Evolutionary conservation across 768 basidiomycete genomes (phyloP), one percentile per base, ranked within the genome.

Genomic region (Kwoniella europaea): DNA sequence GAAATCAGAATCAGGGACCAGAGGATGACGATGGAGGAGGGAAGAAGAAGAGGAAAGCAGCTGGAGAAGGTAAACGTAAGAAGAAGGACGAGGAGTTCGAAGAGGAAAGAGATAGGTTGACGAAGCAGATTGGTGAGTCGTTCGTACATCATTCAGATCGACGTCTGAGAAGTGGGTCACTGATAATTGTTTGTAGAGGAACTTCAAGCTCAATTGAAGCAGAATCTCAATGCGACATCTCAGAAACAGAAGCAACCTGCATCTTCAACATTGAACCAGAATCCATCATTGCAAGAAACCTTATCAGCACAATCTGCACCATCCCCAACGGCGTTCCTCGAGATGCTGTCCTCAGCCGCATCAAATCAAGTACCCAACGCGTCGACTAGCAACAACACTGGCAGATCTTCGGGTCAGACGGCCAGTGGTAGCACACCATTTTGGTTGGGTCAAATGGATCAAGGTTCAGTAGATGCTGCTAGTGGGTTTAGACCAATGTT

Each of bases 291-390:
- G 29, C 65, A 63, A 44, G 61, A 44, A 24, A 53, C 54, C 16
- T 53, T 59, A 12, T 71, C 46, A 18, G 46, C 46, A 16, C 12
- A 10, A 10, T 60, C 56, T 24, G 75, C 75, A 6, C 67, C 71
- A 12, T 81, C 79, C 3, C 78, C 79, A 4, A 81, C 76, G 42
- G 65, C 78, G 3, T 79, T 81, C 58, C 76, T 81, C 35, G 79
- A 81, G 12, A 77, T 81, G 73, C 73, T 81, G 5, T 81, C 79
- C 0, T 74, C 79, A 18, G 71, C 79, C 7, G 79, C 79, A 10
- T 70, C 72, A 1, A 71, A 67, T 6, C 76, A 77, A 63, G 61
- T 61, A 52, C 24, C 29, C 4, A 29, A 35, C 61, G 24, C 50
- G 46, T 15, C 29, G 16, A 29, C 65, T 20, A 22, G 35, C 16